Evolutionary conservation across 108 stramenopile genomes (phyloP).

Genomic region (Fragilaria radians): DNA sequence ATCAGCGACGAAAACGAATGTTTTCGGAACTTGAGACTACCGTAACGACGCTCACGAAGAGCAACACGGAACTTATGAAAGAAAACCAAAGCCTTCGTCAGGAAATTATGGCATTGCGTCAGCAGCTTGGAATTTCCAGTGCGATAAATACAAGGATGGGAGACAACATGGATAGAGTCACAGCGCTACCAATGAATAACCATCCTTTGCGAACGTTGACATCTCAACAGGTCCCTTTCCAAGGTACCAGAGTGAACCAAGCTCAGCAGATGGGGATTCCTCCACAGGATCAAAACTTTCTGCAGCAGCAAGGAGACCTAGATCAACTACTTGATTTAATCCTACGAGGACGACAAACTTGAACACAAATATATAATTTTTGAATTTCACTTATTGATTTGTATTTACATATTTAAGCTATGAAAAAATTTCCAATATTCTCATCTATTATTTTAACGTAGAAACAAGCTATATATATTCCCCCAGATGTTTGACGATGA

Average conservation of each 20-base stretch:
- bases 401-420: no score
- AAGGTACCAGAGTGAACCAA: neutral
- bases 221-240: neutral
- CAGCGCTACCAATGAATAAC: neutral
- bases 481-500: no score
- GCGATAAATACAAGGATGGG: neutral
- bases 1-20: constrained; percentile 37
- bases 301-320: neutral
- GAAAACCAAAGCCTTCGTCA: constrained; percentile 25
- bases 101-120: constrained; percentile 9
- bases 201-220: neutral
- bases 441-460: no score
- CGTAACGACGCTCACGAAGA: constrained; percentile 26
- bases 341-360: neutral
- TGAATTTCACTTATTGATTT: no score
- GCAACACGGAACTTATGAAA: constrained; percentile 28
- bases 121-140: neutral
- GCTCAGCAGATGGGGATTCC: neutral
- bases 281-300: neutral
- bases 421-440: no score
- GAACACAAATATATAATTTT: no score
- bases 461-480: no score
- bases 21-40: constrained; percentile 33
- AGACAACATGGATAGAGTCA: neutral
- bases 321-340: neutral